Evolutionary conservation across 2,329 filamentous ascomycete species (phyloP), one percentile per base, ranked within the genome.

Genomic region (Exophiala dermatitidis): DNA sequence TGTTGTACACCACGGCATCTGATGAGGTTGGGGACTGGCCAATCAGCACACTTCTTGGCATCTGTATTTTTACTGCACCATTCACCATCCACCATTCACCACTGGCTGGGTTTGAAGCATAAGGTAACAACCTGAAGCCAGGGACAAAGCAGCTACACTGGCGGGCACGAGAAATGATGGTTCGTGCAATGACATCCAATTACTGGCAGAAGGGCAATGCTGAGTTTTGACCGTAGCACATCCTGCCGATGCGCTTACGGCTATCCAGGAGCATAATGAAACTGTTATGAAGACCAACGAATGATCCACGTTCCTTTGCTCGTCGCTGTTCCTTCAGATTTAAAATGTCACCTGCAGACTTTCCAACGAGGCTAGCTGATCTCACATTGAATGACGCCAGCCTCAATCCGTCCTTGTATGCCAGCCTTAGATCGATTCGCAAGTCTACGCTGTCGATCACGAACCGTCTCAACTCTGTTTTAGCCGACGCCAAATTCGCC

Each of bases 391-490:
- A 57, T 49, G 50, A 55, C 43, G 41, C 55, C 8, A 48, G 33
- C 29, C 43, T 41, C 48, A 50, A 60, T 38, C 50, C 49, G 4
- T 57, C 49, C 28, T 34, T 59, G 29, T 59, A 59, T 52, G 51
- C 54, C 37, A 52, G 30, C 86, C 83, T 33, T 78, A 79, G 59
- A 83, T 78, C 85, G 32, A 80, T 95, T 56, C 88, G 86, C 67
- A 82, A 85, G 62, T 82, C 85, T 26, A 86, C 88, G 26, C 79
- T 94, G 46, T 86, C 85, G 58, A 81, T 93, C 58, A 77, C 80
- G 60, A 95, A 96, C 72, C 85, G 91, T 10, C 81, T 98, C 8
- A 72, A 74, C 31, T 95, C 89, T 30, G 91, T 97, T 67, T 74
- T 77, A 55, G 72, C 78, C 30, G 93, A 97, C 69, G 84, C 89